phyloP scores from a whole-genome alignment of 2,329 filamentous ascomycete genomes.

The Fusarium paranaense region DNA sequence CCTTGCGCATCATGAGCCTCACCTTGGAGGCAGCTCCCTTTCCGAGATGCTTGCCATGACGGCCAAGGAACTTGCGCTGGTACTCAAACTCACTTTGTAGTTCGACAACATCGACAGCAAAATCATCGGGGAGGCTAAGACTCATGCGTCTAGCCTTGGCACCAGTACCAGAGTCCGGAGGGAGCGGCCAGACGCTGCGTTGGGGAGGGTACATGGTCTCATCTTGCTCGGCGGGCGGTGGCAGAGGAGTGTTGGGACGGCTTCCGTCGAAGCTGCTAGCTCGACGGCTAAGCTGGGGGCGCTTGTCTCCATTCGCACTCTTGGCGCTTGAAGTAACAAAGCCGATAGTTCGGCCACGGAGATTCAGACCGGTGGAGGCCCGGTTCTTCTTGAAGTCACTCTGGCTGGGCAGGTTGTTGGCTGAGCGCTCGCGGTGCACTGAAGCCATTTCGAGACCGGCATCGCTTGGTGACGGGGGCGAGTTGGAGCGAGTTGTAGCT shows the following conservation, averaged over 20 bases:
- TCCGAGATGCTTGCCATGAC: constrained; percentile 80
- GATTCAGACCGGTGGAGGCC: constrained; percentile 61
- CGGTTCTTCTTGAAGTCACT: constrained; percentile 65
- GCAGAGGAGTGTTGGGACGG: constrained; percentile 40
- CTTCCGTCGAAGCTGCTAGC: constrained; percentile 64
- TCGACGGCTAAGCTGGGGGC: constrained; percentile 47
- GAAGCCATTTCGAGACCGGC: constrained; percentile 58
- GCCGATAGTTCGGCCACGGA: constrained; percentile 62
- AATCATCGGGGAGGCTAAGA: constrained; percentile 78
- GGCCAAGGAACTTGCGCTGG: constrained; percentile 76
- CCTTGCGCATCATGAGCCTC: constrained; percentile 81
- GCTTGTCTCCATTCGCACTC: constrained; percentile 31
- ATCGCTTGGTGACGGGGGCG: constrained; percentile 61
- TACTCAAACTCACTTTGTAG: constrained; percentile 78
- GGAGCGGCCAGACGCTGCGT: constrained; percentile 67
- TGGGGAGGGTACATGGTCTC: constrained; percentile 52
- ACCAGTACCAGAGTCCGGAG: constrained; percentile 77
- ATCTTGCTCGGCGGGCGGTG: constrained; percentile 32
- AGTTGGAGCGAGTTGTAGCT: constrained; percentile 60
- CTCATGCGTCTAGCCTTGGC: constrained; percentile 84
- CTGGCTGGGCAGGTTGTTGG: constrained; percentile 53
- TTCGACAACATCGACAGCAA: constrained; percentile 76
- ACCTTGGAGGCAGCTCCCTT: constrained; percentile 88
- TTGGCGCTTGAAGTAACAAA: constrained; percentile 53
- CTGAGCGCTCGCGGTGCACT: constrained; percentile 37